Evolutionary conservation across 371 early-diverging fungal genomes (phyloP).

Genomic region (Cokeromyces recurvatus): DNA sequence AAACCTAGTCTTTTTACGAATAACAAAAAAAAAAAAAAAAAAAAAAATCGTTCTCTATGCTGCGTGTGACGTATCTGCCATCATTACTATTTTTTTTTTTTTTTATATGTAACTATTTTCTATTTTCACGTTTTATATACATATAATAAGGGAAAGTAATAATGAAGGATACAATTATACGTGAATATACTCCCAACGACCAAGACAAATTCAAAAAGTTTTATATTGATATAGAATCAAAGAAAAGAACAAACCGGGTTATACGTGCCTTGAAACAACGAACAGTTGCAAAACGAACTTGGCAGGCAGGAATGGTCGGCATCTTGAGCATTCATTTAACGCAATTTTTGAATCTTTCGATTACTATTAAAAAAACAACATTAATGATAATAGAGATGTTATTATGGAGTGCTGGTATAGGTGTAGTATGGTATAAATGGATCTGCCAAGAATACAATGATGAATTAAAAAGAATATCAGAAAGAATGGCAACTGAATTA

Average conservation of each 20-base stretch:
- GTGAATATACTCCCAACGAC: constrained; percentile 11
- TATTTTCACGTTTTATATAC: too few species aligned
- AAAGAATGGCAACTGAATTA: constrained; percentile 2
- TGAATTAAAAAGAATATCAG: not conserved
- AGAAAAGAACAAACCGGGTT: constrained; percentile 6
- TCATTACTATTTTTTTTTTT: too few species aligned
- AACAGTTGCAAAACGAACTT: constrained; percentile 18
- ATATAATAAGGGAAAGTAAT: too few species aligned
- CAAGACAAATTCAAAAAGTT: constrained; percentile 8
- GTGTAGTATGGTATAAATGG: constrained; percentile 24
- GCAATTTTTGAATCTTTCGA: not conserved
- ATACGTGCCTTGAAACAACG: constrained; percentile 4
- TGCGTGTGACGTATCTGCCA: too few species aligned
- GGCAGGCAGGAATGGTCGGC: constrained; percentile 36
- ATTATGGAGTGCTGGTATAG: constrained; percentile 32
- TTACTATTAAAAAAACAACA: not conserved
- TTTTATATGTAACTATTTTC: too few species aligned
- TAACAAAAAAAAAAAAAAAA: too few species aligned
- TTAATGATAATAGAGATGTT: constrained; percentile 15
- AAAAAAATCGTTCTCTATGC: too few species aligned
- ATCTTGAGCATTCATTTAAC: constrained; percentile 23
- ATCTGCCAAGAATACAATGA: constrained; percentile 12
- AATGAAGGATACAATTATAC: too few species aligned
- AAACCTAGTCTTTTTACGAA: too few species aligned
- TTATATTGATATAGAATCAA: constrained; percentile 1